Evolutionary conservation across 2,329 filamentous ascomycete genomes (phyloP).

Genomic region (Phaeophleospora eucalypticola): DNA sequence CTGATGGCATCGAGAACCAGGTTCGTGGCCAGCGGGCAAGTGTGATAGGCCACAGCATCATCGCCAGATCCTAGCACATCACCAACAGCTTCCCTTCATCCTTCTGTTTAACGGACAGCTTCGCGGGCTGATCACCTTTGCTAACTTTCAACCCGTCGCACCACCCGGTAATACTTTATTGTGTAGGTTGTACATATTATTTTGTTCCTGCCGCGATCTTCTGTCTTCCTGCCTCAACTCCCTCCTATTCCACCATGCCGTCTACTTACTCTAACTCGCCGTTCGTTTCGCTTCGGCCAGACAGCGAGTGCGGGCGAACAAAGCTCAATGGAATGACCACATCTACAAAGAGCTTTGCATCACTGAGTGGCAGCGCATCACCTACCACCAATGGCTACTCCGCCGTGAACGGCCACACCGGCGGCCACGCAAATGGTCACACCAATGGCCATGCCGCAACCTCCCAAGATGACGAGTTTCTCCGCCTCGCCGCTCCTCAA

Average conservation of each 20-base stretch:
- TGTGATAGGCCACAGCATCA: not conserved
- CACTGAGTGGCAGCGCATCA: slow-evolving; percentile 15
- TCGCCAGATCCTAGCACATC: no score
- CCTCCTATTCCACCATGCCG: slow-evolving; percentile 16
- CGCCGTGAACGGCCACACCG: slow-evolving; percentile 10
- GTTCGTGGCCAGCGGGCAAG: not conserved
- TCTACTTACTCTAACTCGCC: slow-evolving; percentile 21
- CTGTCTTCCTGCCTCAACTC: not conserved
- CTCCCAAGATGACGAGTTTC: slow-evolving; percentile 27
- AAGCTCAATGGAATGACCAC: slow-evolving; percentile 7
- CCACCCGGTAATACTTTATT: no score
- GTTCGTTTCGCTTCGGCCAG: slow-evolving; percentile 26
- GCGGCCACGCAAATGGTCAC: slow-evolving; percentile 18
- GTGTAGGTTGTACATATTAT: no score
- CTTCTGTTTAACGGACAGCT: no score
- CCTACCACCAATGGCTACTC: slow-evolving; percentile 18
- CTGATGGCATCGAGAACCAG: not conserved
- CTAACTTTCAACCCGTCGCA: no score
- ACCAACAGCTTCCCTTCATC: not conserved
- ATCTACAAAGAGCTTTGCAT: slow-evolving; percentile 17
- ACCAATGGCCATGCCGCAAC: slow-evolving; percentile 16
- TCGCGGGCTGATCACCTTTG: no score
- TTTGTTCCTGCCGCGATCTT: not conserved
- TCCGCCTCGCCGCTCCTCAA: slow-evolving; percentile 29
- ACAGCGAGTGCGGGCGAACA: slow-evolving; percentile 24